These are phyloP conservation scores for Saccharomyces hybrid DNA, from an alignment of 1,139 yeast genomes.

Conservation along the genomic window DNA sequence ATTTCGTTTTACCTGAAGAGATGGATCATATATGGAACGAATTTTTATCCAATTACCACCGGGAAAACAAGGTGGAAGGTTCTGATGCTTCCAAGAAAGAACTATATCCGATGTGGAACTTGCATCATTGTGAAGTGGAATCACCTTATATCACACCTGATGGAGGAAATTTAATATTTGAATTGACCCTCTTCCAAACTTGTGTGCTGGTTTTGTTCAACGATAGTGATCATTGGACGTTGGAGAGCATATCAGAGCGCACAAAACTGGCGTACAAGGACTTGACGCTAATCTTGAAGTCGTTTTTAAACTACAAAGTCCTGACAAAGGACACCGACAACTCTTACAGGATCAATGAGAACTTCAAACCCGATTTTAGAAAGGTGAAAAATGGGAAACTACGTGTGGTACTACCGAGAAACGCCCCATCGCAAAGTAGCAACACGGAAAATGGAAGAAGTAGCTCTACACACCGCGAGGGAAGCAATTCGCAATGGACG, in stretches of 20 bases:
- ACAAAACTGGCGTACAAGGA: constrained; percentile 9
- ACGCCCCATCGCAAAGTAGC: neutral
- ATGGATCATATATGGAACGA: constrained; percentile 25
- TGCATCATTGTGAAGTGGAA: constrained; percentile 28
- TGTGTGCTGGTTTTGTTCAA: constrained; percentile 24
- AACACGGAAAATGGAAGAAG: neutral
- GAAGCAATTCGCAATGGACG: constrained; percentile 23
- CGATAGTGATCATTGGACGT: constrained; percentile 10
- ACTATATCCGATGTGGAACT: constrained; percentile 15
- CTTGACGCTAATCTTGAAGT: constrained; percentile 13
- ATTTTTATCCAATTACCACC: constrained; percentile 7
- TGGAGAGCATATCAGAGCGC: constrained; percentile 8
- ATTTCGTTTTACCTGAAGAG: constrained; percentile 14
- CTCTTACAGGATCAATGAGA: constrained; percentile 13
- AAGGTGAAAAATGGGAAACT: constrained; percentile 18
- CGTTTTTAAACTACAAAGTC: constrained; percentile 18
- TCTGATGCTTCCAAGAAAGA: constrained; percentile 12
- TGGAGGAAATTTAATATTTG: constrained; percentile 14
- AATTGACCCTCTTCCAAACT: constrained; percentile 25
- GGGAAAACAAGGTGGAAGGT: constrained; percentile 13
- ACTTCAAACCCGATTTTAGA: constrained; percentile 17
- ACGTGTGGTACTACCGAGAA: constrained; percentile 14
- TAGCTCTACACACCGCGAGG: constrained; percentile 15
- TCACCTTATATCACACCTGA: constrained; percentile 16
- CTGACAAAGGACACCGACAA: constrained; percentile 6